phyloP scores from a whole-genome alignment of 495 filamentous ascomycete species.

The Neurospora hispaniola region DNA sequence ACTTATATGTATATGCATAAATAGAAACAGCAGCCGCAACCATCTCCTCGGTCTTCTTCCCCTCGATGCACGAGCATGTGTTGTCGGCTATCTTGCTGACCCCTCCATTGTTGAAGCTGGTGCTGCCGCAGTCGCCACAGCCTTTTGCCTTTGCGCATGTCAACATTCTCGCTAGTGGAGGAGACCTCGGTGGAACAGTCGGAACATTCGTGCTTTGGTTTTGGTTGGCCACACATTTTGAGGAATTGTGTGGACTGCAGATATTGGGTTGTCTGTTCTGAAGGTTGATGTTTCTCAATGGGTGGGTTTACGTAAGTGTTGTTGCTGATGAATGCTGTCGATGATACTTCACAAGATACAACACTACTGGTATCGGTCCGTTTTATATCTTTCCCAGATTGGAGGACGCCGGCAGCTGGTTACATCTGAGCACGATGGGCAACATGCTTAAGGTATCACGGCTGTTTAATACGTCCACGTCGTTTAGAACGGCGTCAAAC shows the following conservation, averaged over 20 bases:
- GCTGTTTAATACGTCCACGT: neutral
- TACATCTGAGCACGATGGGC: neutral
- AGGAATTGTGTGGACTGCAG: too few species aligned
- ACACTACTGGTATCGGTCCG: too few species aligned
- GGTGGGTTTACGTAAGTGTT: neutral
- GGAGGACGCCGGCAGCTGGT: neutral
- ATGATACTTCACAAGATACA: too few species aligned
- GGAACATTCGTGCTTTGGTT: neutral
- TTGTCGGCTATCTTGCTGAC: neutral
- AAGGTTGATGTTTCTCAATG: neutral
- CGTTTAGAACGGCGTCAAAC: neutral
- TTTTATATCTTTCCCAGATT: neutral
- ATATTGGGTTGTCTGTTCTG: neutral
- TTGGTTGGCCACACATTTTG: neutral
- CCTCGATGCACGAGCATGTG: neutral
- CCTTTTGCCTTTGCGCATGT: neutral
- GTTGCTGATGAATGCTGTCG: neutral
- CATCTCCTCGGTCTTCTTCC: neutral
- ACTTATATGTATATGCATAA: neutral
- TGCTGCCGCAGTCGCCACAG: neutral
- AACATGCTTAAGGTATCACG: neutral
- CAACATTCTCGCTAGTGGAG: neutral
- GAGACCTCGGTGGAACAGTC: neutral
- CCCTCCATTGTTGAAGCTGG: neutral
- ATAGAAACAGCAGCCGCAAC: fast-evolving